A percentile compares a stretch with the other conserved stretches of the same genome.
Evolutionary conservation across 1,284 basidiomycete species (phyloP).

Genomic region (Apiotrichum veenhuisii): DNA sequence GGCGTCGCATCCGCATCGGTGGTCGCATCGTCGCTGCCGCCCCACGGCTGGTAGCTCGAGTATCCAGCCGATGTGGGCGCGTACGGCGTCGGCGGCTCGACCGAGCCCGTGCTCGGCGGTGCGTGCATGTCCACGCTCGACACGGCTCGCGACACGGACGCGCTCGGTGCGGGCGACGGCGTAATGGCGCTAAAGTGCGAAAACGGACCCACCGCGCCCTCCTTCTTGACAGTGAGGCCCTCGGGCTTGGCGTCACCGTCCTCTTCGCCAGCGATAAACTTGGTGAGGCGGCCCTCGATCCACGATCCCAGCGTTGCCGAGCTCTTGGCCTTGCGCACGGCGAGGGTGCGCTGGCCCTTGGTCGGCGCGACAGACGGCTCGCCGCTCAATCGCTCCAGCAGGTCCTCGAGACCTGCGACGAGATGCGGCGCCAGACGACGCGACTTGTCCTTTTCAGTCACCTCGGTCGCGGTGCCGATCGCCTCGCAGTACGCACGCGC

Average conservation of each 20-base stretch:
- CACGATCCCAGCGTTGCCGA: conserved; percentile 90
- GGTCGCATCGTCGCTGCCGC: neutral
- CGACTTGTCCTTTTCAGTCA: conserved; percentile 21
- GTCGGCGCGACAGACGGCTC: conserved; percentile 64
- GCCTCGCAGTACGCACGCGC: conserved; percentile 90
- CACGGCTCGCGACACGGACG: conserved; percentile 50
- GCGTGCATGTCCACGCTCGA: conserved; percentile 28
- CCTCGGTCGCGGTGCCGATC: conserved; percentile 59
- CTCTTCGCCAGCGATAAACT: conserved; percentile 90
- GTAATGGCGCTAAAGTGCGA: conserved; percentile 93
- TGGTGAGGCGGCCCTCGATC: conserved; percentile 90
- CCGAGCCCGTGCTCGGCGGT: neutral
- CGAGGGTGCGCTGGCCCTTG: conserved; percentile 57
- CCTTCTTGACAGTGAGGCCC: conserved; percentile 12
- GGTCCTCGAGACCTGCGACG: conserved; percentile 70
- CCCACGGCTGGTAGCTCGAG: conserved; percentile 17
- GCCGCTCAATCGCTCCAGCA: conserved; percentile 76
- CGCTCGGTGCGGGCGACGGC: conserved; percentile 62
- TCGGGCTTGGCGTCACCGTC: conserved; percentile 48
- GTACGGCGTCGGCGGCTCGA: neutral
- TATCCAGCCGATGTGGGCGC: neutral
- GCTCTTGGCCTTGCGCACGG: conserved; percentile 64
- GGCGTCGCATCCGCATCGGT: conserved; percentile 1
- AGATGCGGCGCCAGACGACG: conserved; percentile 61
- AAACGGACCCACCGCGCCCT: conserved; percentile 69